A percentile compares a stretch with the other conserved stretches of the same genome.
Conservation (phyloP, 1,284 basidiomycete genomes). For the Coniophora puteana region DNA sequence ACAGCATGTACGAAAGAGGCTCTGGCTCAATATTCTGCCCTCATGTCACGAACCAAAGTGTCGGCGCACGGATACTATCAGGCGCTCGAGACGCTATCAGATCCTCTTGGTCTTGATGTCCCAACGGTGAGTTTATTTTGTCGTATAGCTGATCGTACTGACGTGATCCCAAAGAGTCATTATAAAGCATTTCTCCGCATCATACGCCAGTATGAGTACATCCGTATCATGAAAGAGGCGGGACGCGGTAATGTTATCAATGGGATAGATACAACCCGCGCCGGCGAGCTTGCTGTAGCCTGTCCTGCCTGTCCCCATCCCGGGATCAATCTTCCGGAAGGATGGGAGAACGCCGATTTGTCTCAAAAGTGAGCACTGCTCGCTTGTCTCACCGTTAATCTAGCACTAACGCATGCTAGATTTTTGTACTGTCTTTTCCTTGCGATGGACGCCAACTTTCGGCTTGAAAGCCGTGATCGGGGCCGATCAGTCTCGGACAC, state of each 20-base stretch:
- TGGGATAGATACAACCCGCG: conserved; percentile 7
- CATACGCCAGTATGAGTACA: conserved; percentile 13
- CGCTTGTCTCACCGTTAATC: too few species aligned
- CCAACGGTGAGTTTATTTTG: too few species aligned
- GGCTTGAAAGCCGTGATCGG: too few species aligned
- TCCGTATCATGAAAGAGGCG: conserved; percentile 17
- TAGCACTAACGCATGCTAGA: too few species aligned
- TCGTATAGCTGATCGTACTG: too few species aligned
- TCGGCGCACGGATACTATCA: too few species aligned
- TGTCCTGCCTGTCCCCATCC: conserved; percentile 13
- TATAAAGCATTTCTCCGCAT: conserved; percentile 14
- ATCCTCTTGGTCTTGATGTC: too few species aligned
- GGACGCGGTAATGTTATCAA: conserved; percentile 13
- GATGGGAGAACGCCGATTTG: conserved; percentile 5
- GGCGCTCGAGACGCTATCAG: too few species aligned
- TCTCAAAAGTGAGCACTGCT: too few species aligned
- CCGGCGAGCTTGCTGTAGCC: conserved; percentile 9
- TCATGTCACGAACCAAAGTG: conserved; percentile 10
- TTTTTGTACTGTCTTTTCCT: too few species aligned
- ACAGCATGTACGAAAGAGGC: conserved; percentile 10
- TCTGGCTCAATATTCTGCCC: conserved; percentile 14
- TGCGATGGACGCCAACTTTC: too few species aligned
- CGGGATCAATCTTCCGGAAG: conserved; percentile 6
- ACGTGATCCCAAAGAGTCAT: conserved; percentile 9
- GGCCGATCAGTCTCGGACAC: too few species aligned